Conservation (phyloP, 331 rosid species). For the Malus hybrid region DNA sequence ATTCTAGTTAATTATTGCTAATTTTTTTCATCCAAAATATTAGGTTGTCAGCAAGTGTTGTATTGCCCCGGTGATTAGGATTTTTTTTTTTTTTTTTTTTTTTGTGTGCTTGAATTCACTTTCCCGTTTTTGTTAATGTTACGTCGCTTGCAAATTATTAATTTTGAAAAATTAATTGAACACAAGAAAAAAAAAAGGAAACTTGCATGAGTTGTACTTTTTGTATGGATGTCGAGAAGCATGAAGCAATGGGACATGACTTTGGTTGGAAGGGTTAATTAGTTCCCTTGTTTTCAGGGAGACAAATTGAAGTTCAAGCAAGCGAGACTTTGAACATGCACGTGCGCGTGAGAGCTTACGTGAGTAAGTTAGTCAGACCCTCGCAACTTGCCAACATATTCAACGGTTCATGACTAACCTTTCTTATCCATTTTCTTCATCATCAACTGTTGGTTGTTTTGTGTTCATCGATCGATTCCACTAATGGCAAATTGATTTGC, state of each 20-base stretch:
- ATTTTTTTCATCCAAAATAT: no score
- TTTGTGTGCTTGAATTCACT: no score
- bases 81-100: no score
- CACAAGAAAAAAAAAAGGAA: no score
- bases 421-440: neutral
- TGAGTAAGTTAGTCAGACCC: neutral
- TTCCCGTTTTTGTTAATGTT: no score
- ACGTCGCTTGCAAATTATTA: no score
- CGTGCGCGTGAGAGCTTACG: conserved; percentile 25
- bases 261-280: conserved; percentile 8
- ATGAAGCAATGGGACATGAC: neutral
- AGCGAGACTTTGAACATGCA: conserved; percentile 7
- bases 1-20: no score
- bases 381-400: conserved; percentile 22
- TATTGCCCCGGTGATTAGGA: no score
- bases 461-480: neutral
- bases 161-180: no score
- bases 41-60: no score
- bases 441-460: neutral
- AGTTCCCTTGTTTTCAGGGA: conserved; percentile 5
- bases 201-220: no score
- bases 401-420: conserved; percentile 12
- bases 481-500: neutral
- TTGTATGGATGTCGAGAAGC: neutral
- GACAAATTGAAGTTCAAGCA: neutral